A percentile compares a stretch with the other conserved stretches of the same genome.
Conservation (phyloP, 73 alveolate genomes). For the Blepharisma stoltei region DNA sequence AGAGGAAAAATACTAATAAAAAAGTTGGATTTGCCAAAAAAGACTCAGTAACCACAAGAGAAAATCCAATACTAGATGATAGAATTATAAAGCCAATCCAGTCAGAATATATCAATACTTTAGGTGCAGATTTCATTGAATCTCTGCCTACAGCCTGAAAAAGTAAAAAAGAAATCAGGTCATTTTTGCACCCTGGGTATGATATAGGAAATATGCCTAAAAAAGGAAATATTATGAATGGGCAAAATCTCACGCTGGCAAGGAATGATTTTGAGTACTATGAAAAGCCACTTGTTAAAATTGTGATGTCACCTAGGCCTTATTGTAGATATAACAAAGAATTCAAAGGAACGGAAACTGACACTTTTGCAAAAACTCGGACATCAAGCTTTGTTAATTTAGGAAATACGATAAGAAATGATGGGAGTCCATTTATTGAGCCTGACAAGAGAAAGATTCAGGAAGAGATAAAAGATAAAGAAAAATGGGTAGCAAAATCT, state of each 20-base stretch:
- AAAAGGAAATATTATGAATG: constrained; percentile 7
- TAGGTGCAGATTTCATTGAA: constrained; percentile 3
- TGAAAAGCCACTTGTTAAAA: constrained; percentile 15
- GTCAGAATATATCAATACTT: constrained; percentile 20
- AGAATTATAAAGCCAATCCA: constrained; percentile 6
- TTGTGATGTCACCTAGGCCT: neutral
- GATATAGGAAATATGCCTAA: constrained; percentile 39
- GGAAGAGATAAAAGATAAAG: neutral
- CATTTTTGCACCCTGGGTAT: constrained; percentile 48
- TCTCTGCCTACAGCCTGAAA: constrained; percentile 27
- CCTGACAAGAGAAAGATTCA: neutral
- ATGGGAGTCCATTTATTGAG: constrained; percentile 11
- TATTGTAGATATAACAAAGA: constrained; percentile 14
- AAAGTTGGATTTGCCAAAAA: constrained; percentile 20
- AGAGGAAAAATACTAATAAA: neutral
- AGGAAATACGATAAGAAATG: constrained; percentile 22
- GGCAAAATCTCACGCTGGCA: neutral
- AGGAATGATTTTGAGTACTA: constrained; percentile 11
- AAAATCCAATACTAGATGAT: constrained; percentile 14
- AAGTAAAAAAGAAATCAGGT: constrained; percentile 40
- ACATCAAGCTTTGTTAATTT: neutral
- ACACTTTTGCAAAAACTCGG: constrained; percentile 19
- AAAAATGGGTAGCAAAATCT: neutral
- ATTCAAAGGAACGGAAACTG: neutral
- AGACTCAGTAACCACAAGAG: neutral